Evolutionary conservation across 2,329 filamentous ascomycete genomes (phyloP).

Genomic region (Tolypocladium cylindrosporum): DNA sequence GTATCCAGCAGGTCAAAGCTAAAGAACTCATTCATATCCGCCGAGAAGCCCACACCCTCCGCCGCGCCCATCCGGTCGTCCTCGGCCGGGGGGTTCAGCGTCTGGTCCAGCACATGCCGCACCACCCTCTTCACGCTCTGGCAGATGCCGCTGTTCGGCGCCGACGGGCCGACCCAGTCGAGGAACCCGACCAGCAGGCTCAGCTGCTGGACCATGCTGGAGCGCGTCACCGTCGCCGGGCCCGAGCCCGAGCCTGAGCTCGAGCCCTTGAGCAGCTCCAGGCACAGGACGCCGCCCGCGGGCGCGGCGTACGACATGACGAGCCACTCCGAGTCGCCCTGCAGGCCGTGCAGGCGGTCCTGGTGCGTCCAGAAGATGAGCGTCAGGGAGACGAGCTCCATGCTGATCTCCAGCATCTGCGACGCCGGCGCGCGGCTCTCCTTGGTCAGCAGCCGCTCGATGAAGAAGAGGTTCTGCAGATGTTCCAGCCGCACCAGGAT

Average conservation of each 20-base stretch:
- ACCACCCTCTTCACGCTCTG: constrained; percentile 32
- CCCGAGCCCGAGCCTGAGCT: too few species aligned
- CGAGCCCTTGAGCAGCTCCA: constrained; percentile 27
- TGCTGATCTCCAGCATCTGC: constrained; percentile 31
- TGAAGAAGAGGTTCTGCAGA: constrained; percentile 45
- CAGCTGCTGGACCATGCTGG: constrained; percentile 38
- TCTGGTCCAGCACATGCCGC: constrained; percentile 38
- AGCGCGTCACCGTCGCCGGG: constrained; percentile 27
- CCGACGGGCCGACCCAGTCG: constrained; percentile 34
- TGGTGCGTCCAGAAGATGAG: constrained; percentile 36
- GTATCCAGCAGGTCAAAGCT: constrained; percentile 33
- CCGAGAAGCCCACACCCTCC: constrained; percentile 16
- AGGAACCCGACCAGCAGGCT: constrained; percentile 39
- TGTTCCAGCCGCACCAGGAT: constrained; percentile 38
- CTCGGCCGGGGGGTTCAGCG: constrained; percentile 25
- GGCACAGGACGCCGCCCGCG: constrained; percentile 35
- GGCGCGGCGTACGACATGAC: constrained; percentile 41
- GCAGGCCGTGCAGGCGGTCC: constrained; percentile 26
- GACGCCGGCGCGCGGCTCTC: constrained; percentile 20
- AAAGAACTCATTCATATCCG: constrained; percentile 20
- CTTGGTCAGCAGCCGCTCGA: constrained; percentile 44
- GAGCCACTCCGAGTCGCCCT: constrained; percentile 33
- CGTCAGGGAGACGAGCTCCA: constrained; percentile 34
- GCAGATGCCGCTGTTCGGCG: constrained; percentile 36
- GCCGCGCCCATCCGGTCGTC: constrained; percentile 1